These are phyloP conservation scores for Talaromyces verruculosus DNA, from an alignment of 2,329 filamentous ascomycete genomes.

Conservation along the genomic window DNA sequence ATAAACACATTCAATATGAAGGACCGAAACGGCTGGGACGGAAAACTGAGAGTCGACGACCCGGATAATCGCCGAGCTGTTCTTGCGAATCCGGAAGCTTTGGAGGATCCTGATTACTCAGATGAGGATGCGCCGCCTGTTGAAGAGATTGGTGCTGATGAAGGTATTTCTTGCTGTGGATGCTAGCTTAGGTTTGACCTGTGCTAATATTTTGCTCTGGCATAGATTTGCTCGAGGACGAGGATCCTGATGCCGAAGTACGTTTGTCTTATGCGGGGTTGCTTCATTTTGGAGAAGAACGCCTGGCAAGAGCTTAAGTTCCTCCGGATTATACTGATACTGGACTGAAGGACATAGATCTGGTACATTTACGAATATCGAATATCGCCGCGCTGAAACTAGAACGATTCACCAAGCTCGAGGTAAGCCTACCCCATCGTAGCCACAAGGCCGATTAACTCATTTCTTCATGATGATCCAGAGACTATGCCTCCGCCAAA, in stretches of 20 bases:
- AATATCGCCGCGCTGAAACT: slow-evolving; percentile 77
- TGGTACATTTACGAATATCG: slow-evolving; percentile 80
- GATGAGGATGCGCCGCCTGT: slow-evolving; percentile 67
- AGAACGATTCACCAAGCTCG: slow-evolving; percentile 74
- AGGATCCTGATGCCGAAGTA: slow-evolving; percentile 56
- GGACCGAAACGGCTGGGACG: slow-evolving; percentile 49
- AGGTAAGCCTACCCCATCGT: slow-evolving; percentile 42
- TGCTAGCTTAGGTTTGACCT: neutral
- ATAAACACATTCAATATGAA: slow-evolving; percentile 28
- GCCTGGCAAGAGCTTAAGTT: neutral
- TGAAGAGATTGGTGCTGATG: slow-evolving; percentile 76
- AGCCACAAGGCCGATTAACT: neutral
- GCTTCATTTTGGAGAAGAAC: neutral
- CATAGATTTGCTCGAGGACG: slow-evolving; percentile 60
- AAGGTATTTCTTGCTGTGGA: slow-evolving; percentile 55
- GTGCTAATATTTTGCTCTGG: neutral
- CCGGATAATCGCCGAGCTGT: slow-evolving; percentile 55
- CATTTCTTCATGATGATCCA: slow-evolving; percentile 28
- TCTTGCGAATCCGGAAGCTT: slow-evolving; percentile 74
- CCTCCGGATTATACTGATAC: neutral
- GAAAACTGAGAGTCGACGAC: slow-evolving; percentile 50
- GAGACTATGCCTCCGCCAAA: slow-evolving; percentile 87
- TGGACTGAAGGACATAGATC: slow-evolving; percentile 71
- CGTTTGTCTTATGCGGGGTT: slow-evolving; percentile 18
- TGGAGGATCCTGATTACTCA: slow-evolving; percentile 83